Base-by-base conservation (phyloP, 768 basidiomycete genomes). In the Russula sp. region DNA sequence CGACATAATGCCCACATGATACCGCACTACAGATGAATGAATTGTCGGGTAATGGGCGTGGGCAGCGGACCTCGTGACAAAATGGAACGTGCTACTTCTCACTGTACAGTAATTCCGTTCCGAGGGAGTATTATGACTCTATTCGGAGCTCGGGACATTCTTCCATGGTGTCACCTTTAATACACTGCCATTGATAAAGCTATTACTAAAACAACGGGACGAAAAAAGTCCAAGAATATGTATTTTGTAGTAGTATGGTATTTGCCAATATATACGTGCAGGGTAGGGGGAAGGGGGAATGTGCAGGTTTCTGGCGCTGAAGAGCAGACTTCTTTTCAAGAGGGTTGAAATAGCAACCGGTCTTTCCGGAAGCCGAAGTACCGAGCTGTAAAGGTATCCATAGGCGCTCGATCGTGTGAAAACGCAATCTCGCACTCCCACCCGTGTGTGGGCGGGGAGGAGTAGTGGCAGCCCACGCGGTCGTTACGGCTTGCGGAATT, bases 401-500 rank as follows among this genome's bases (percentile, higher is more conserved):
- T 43, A 48, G 2, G 25, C 14, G 52, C 39, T 53, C 39, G 25
- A 59, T 9, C 29, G 22, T 10, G 51, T 36, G 36, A 39, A 29
- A 52, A 46, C 35, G 46, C 52, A 38, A 42, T 54, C 57, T 49
- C 18, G 11, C 41, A 36, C 46, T 41, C 57, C 57, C 56, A 39
- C 57, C 61, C 45, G 35, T 13, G 57, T 49, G 57, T 43, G 52
- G 61, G 58, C 46, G 32, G 50, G 51, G 62, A 63, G 62, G 62
- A 63, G 62, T 5, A 60, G 59, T 11, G 46, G 39, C 52, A 34
- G 25, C 25, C 57, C 51, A 63, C 62, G 62, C 62, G 52, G 62
- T 63, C 62, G 34, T 65, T 75, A 90, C 49, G 90, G 91, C 76
- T 93, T 95, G 74, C 90, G 83, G 81, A 92, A 95, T 72, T 95